Evolutionary conservation across 1,139 yeast genomes (phyloP), one percentile per base, ranked within the genome.

Genomic region (Arxiozyma telluris): DNA sequence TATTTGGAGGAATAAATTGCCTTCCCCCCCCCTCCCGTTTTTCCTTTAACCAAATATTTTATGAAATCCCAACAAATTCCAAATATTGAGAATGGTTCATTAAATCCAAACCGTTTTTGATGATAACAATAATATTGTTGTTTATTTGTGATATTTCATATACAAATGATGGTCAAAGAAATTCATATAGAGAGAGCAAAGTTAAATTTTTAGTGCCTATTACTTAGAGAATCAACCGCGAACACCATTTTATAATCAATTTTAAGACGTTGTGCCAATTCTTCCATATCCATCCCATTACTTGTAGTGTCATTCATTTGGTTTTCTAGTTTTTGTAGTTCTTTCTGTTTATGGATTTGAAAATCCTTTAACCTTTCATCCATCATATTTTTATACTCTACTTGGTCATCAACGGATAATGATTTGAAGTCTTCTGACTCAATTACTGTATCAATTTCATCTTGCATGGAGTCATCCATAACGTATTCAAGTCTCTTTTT

Each of bases 241-340:
- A 64, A 77, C 1, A 77, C 72, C 41, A 75, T 56, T 0, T 64
- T 57, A 57, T 73, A 73, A 51, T 77, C 75, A 34, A 77, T 63
- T 49, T 74, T 72, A 43, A 77, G 58, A 51, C 74, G 68, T 49
- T 67, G 63, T 38, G 75, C 71, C 43, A 78, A 61, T 51, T 76
- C 78, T 50, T 70, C 58, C 75, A 78, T 71, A 0, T 77, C 72
- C 58, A 77, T 72, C 21, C 71, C 76, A n/a, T 64, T 65, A 8
- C 54, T 55, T 9, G 57, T 53, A 11, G 57, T 49, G 1, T 58
- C 64, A 2, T 59, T 64, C 12, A 69, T 60, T 41, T 64, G 64
- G 6, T 57, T 53, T 9, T 68, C 70, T 4, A 66, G 57, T 39
- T 60, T 57, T 11, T 58, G 57, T 17, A 62, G 30, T 51, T 69